phyloP scores from a whole-genome alignment of 495 filamentous ascomycete genomes.

The Penicillium ochrochloron region DNA sequence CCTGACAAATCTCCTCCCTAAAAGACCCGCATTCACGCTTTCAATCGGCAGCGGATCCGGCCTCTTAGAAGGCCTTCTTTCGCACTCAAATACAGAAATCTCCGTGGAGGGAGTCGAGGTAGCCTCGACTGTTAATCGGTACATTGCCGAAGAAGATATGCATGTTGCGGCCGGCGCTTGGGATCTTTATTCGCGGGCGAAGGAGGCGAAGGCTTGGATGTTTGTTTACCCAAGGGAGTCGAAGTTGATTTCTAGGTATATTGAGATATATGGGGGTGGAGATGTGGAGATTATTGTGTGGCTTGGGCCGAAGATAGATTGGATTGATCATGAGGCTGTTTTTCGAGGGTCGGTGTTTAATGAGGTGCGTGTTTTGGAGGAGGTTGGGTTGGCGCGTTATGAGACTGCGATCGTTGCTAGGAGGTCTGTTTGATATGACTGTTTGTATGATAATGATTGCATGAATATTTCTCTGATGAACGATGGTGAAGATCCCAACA shows the following conservation, averaged over 20 bases:
- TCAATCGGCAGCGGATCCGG: constrained; percentile 61
- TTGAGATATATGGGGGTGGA: constrained; percentile 34
- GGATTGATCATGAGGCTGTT: constrained; percentile 45
- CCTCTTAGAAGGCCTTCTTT: constrained; percentile 55
- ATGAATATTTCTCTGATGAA: not conserved
- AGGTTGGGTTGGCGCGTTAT: constrained; percentile 39
- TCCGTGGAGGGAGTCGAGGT: constrained; percentile 54
- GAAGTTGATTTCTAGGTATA: constrained; percentile 48
- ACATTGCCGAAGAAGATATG: constrained; percentile 48
- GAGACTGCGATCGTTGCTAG: constrained; percentile 39
- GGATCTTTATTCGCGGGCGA: constrained; percentile 39
- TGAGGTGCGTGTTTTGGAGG: constrained; percentile 29
- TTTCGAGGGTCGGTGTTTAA: constrained; percentile 30
- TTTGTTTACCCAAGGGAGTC: constrained; percentile 61
- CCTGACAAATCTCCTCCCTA: constrained; percentile 46
- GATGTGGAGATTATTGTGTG: constrained; percentile 48
- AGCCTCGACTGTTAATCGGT: constrained; percentile 45
- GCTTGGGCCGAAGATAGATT: constrained; percentile 56
- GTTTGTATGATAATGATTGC: not conserved
- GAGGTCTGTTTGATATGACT: constrained; percentile 5
- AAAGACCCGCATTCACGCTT: constrained; percentile 43
- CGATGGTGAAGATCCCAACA: not conserved
- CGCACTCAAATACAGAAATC: constrained; percentile 27
- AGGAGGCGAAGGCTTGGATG: constrained; percentile 51
- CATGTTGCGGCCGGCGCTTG: constrained; percentile 50